Evolutionary conservation across 108 stramenopile genomes (phyloP), one percentile per base, ranked within the genome.

Genomic region (Cyclostephanos tholiformis): DNA sequence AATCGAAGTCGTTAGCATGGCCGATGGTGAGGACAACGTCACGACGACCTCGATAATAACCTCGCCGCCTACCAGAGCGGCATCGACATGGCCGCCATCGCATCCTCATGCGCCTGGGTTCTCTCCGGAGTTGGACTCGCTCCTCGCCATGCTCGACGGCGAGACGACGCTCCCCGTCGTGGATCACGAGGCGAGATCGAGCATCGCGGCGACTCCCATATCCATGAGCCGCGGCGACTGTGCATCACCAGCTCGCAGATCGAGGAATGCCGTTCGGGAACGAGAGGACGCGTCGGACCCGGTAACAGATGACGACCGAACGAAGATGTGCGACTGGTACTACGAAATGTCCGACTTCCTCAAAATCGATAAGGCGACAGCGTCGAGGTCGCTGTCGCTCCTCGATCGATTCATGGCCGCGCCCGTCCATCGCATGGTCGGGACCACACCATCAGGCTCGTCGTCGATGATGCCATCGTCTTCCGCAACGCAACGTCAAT

Each of bases 281-380:
- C 41, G 41, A 58, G 30, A 29, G 41, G 20, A 69, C 22, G 23
- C n/a, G 20, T 22, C 55, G 23, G 41, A 61, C 7, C 65, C 65
- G 0, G 74, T 76, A 32, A 72, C 72, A 14, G 53, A 67, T 29
- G 11, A 53, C 23, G 81, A 82, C 55, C 74, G 81, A 36, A 63
- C 69, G 43, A 82, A 82, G 67, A 82, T 82, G 81, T 72, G 69
- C 60, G 60, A 62, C 26, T 82, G 81, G 81, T 82, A 76, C 71
- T 76, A 82, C 71, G 74, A 75, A 63, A 82, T 82, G 75, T 50
- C 81, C 19, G 70, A 62, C 66, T 82, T 76, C 32, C 81, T 82
- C 36, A 72, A 72, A 38, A 71, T 82, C 7, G 69, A 70, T 23
- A 65, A 64, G 16, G 30, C 65, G 49, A 76, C 81, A 6, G 81